Evolutionary conservation across 1,284 basidiomycete genomes (phyloP).

Genomic region (Leccinum variabile): DNA sequence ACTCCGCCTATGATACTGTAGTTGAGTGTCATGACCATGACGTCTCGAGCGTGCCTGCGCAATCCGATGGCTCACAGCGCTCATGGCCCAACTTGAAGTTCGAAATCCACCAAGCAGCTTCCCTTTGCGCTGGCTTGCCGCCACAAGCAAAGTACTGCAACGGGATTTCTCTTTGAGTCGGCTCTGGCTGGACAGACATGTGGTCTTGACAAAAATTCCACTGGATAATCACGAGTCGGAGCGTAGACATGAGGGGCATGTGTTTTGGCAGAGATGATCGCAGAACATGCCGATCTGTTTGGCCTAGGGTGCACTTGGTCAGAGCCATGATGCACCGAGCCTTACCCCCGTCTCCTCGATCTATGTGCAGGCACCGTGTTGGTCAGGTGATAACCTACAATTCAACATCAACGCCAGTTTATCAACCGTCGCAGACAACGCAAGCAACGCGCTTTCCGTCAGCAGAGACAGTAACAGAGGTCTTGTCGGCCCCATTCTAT

Average conservation of each 20-base stretch:
- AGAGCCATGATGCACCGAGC: background rate
- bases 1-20: background rate
- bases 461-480: background rate
- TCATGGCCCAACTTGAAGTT: constrained; percentile 42
- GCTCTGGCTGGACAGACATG: constrained; percentile 23
- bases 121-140: constrained; percentile 63
- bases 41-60: constrained; percentile 61
- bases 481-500: constrained; percentile 42
- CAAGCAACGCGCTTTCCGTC: constrained; percentile 10
- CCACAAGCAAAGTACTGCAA: constrained; percentile 44
- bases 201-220: constrained; percentile 72
- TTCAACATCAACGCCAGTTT: constrained; percentile 68
- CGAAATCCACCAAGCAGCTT: constrained; percentile 53
- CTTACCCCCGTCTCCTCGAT: constrained; percentile 60
- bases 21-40: too few species aligned
- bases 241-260: constrained; percentile 92
- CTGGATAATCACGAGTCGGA: constrained; percentile 78
- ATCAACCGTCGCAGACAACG: constrained; percentile 20
- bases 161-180: constrained; percentile 43
- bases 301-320: constrained; percentile 35
- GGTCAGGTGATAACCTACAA: constrained; percentile 69
- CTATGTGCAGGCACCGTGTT: constrained; percentile 88
- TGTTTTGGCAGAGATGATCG: constrained; percentile 77
- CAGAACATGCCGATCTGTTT: constrained; percentile 56
- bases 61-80: constrained; percentile 67